Base-by-base conservation (phyloP, 495 filamentous ascomycete species). In the Penicillium longicatenatum region DNA sequence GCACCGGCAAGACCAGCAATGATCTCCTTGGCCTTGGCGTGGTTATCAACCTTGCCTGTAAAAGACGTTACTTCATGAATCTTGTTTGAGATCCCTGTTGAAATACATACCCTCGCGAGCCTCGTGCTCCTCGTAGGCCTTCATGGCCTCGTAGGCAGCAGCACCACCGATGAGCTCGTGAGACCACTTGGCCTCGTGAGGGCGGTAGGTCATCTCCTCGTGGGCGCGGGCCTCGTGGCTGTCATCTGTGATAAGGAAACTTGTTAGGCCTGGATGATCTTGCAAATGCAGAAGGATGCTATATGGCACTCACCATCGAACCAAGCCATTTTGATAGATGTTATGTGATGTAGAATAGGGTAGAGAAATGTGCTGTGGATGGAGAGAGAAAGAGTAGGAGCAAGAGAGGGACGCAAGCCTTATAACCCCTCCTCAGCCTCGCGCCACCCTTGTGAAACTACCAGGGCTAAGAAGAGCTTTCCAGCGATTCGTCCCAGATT, bases 71-170 rank as follows among this genome's bases (percentile, higher is more conserved):
- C 11, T 53, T 11, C 8, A 43, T 43, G 35, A 19, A 3, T 24
- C 8, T 53, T 42, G 31, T 6, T n/a, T 33, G n/a, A 2, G 17
- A 16, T 30, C 31, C 37, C 6, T 31, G 11, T 3, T 39, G 16
- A n/a, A 19, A 26, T 16, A 3, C 44, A 35, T 75, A 87, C 86
- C 88, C 66, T 90, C 80, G 29, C 70, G 69, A 57, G 81, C 81
- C 65, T 87, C 83, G 50, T 83, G 75, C 59, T 89, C 77, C 71
- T 91, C 87, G 72, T 87, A 91, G 17, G 82, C 73, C 75, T 89
- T 87, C 79, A 90, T 85, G 60, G 84, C 88, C 68, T 86, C 87
- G 69, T 87, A 90, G 58, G 86, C 84, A 33, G 87, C 88, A 43
- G 85, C 89, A 55, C 86, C 87, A 58, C 83, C 87, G 54, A 92